Evolutionary conservation across 2,329 filamentous ascomycete species (phyloP).

Genomic region (Pseudopithomyces maydicus): DNA sequence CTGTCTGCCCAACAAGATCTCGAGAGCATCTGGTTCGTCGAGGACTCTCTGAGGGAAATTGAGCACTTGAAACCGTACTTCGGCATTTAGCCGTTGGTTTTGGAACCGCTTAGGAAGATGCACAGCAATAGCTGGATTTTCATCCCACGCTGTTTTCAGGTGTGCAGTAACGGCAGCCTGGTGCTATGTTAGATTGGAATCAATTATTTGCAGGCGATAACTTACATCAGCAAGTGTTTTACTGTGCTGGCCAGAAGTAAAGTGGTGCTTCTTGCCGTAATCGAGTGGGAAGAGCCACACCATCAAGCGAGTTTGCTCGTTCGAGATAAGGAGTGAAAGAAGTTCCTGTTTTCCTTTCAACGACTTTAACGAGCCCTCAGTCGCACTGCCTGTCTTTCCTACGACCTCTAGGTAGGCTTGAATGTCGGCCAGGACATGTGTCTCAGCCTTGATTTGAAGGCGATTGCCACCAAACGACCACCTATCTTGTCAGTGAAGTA

Average conservation of each 20-base stretch:
- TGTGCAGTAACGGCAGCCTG: slow-evolving; percentile 66
- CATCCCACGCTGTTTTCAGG: slow-evolving; percentile 82
- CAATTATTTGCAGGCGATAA: neutral
- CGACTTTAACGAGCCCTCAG: slow-evolving; percentile 62
- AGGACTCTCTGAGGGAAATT: slow-evolving; percentile 84
- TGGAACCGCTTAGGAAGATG: slow-evolving; percentile 82
- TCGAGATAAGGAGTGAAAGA: slow-evolving; percentile 78
- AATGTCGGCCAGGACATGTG: slow-evolving; percentile 79
- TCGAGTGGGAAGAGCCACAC: slow-evolving; percentile 90
- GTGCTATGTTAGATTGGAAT: slow-evolving; percentile 16
- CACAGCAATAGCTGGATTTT: slow-evolving; percentile 84
- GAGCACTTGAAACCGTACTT: slow-evolving; percentile 79
- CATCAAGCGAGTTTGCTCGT: slow-evolving; percentile 79
- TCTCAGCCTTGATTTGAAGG: slow-evolving; percentile 91
- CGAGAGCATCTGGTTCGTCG: slow-evolving; percentile 78
- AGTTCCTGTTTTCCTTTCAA: slow-evolving; percentile 81
- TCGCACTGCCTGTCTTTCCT: slow-evolving; percentile 59
- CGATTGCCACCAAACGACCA: slow-evolving; percentile 98
- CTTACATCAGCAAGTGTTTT: slow-evolving; percentile 49
- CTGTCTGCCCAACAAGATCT: slow-evolving; percentile 76
- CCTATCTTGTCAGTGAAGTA: slow-evolving; percentile 37
- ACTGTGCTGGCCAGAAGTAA: slow-evolving; percentile 50
- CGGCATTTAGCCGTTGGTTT: slow-evolving; percentile 71
- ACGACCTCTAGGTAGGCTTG: slow-evolving; percentile 68
- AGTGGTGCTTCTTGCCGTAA: slow-evolving; percentile 62